Evolutionary conservation across 148 eudicot genomes (phyloP).

Genomic region (Polygonum aviculare): DNA sequence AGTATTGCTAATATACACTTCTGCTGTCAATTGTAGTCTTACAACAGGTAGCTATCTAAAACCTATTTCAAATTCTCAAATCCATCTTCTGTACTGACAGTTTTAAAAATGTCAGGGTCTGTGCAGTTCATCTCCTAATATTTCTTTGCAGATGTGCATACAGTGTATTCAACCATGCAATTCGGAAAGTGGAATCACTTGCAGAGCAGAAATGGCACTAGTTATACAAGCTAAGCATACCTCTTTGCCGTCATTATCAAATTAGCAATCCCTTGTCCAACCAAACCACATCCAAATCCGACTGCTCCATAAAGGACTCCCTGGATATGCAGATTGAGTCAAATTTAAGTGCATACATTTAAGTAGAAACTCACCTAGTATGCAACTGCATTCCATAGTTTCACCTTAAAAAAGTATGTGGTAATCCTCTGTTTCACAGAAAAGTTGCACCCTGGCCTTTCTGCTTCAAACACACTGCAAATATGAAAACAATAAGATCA

Average conservation of each 20-base stretch:
- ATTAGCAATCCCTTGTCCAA: conserved; percentile 68
- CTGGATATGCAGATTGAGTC: conserved; percentile 17
- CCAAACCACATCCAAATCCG: conserved; percentile 56
- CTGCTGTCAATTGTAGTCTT: no score
- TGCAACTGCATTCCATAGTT: neutral
- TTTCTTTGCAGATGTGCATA: neutral
- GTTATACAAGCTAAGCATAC: conserved; percentile 16
- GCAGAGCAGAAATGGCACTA: neutral
- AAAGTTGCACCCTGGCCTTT: conserved; percentile 62
- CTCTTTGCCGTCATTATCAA: conserved; percentile 59
- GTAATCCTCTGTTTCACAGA: conserved; percentile 46
- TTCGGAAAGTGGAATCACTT: neutral
- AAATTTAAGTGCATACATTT: neutral
- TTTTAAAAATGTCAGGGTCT: no score
- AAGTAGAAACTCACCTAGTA: neutral
- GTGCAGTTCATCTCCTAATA: neutral
- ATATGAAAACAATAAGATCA: neutral
- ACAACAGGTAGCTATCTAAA: no score
- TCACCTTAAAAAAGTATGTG: conserved; percentile 61
- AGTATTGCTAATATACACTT: neutral
- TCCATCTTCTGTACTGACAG: no score
- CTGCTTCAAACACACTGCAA: conserved; percentile 68
- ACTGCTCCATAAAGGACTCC: conserved; percentile 56
- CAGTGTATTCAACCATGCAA: neutral
- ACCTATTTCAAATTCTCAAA: no score